phyloP scores from a whole-genome alignment of 768 basidiomycete genomes.

The Udeniomyces megalosporus region DNA sequence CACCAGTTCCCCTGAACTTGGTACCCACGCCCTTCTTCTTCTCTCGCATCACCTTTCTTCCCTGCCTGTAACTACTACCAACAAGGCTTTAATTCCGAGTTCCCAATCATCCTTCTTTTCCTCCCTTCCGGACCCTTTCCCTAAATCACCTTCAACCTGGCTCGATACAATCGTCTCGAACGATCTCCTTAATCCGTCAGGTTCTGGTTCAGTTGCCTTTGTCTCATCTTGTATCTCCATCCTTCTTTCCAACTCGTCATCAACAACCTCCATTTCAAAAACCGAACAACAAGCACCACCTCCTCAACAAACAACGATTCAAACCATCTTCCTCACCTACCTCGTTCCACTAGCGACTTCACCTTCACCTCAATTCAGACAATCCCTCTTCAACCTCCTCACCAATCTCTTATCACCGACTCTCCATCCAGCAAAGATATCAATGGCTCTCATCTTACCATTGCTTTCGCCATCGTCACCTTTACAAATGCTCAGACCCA shows the following conservation, averaged over 20 bases:
- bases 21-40: slow-evolving; percentile 1
- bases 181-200: neutral
- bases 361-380: neutral
- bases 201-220: neutral
- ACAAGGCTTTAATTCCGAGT: neutral
- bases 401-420: neutral
- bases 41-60: neutral
- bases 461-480: neutral
- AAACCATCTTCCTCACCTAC: neutral
- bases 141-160: neutral
- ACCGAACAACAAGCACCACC: neutral
- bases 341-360: slow-evolving; percentile 1
- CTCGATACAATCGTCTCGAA: neutral
- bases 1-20: neutral
- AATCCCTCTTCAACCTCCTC: neutral
- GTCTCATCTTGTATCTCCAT: neutral
- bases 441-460: neutral
- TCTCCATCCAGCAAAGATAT: neutral
- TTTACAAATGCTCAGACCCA: neutral
- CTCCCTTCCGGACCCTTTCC: neutral
- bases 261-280: too few species aligned
- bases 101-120: neutral
- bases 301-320: neutral
- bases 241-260: neutral
- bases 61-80: too few species aligned